phyloP scores from a whole-genome alignment of 179 eudicot genomes.

The Camellia oleifera region DNA sequence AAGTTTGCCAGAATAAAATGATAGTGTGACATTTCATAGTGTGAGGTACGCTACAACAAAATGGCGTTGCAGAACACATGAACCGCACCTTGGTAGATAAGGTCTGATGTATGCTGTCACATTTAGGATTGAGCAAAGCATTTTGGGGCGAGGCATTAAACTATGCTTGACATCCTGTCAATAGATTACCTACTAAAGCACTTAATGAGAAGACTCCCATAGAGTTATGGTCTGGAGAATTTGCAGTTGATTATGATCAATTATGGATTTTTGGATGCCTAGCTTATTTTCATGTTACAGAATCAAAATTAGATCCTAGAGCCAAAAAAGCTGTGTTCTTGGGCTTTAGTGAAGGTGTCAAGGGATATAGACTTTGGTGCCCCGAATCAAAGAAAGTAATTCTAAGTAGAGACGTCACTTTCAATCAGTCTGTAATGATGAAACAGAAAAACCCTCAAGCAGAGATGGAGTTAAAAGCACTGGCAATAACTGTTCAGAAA shows the following conservation, averaged over 20 bases:
- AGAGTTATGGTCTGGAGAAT: background rate
- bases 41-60: background rate
- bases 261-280: background rate
- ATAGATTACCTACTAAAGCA: background rate
- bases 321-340: slow-evolving; percentile 8
- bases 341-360: background rate
- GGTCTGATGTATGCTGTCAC: background rate
- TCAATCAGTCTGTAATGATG: slow-evolving; percentile 1
- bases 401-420: background rate
- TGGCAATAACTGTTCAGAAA: too few relatives aligned
- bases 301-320: background rate
- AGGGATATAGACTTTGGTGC: background rate
- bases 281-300: background rate
- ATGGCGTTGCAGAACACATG: background rate
- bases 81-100: background rate
- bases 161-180: background rate
- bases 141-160: background rate
- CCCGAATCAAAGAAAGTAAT: background rate
- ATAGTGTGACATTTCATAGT: slow-evolving; percentile 7
- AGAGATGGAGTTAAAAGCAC: background rate
- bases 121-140: background rate
- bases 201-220: background rate
- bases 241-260: background rate
- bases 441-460: background rate
- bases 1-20: background rate